Conservation (phyloP, 2,329 filamentous ascomycete genomes). For the Beauveria brongniartii region DNA sequence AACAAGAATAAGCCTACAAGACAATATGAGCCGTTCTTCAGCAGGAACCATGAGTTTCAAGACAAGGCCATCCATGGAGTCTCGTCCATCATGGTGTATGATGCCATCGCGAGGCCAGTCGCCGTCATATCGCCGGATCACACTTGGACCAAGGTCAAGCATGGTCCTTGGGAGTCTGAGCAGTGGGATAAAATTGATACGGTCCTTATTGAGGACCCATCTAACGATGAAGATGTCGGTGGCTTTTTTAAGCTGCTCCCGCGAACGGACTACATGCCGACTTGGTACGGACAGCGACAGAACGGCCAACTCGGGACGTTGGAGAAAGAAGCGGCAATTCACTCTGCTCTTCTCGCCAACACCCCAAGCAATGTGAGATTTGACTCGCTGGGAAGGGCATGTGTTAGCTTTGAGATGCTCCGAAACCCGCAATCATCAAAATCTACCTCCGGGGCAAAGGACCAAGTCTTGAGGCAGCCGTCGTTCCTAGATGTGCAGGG, state of each 20-base stretch:
- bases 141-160: slow-evolving; percentile 15
- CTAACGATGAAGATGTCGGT: slow-evolving; percentile 1
- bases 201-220: neutral
- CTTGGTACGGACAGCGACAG: slow-evolving; percentile 14
- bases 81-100: slow-evolving; percentile 9
- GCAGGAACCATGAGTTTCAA: slow-evolving; percentile 12
- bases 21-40: slow-evolving; percentile 18
- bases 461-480: slow-evolving; percentile 1
- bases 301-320: neutral
- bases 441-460: neutral
- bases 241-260: slow-evolving; percentile 6
- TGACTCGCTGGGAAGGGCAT: slow-evolving; percentile 2
- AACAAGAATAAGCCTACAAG: slow-evolving; percentile 16
- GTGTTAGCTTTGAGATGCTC: slow-evolving; percentile 3
- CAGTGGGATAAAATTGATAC: slow-evolving; percentile 11
- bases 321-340: slow-evolving; percentile 3
- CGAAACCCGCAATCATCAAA: neutral
- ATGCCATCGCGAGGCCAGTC: slow-evolving; percentile 13
- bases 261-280: slow-evolving; percentile 11
- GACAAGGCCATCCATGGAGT: slow-evolving; percentile 7
- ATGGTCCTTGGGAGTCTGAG: slow-evolving; percentile 9
- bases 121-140: slow-evolving; percentile 15
- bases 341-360: neutral
- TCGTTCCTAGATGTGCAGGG: slow-evolving; percentile 8
- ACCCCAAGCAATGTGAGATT: slow-evolving; percentile 1